Evolutionary conservation across 1,284 basidiomycete species (phyloP).

Genomic region (Melampsora americana): DNA sequence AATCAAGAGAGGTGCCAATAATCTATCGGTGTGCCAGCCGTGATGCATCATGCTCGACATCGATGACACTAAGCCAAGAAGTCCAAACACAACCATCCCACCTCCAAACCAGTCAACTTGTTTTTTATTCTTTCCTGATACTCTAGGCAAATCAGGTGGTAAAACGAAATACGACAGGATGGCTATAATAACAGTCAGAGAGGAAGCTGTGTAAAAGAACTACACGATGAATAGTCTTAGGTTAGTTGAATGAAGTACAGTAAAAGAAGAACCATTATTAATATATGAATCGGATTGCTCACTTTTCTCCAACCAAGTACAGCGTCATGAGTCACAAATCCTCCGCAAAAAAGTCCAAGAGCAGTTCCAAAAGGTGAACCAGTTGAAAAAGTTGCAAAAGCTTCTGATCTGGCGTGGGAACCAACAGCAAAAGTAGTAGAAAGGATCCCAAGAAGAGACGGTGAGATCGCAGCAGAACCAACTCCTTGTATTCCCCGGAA

Average conservation of each 20-base stretch:
- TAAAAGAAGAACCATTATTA: neutral
- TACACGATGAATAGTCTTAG: no score
- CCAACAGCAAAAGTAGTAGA: slow-evolving; percentile 9
- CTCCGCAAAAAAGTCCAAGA: slow-evolving; percentile 29
- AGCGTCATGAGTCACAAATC: slow-evolving; percentile 30
- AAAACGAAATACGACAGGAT: no score
- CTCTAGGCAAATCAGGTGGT: no score
- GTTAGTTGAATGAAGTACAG: neutral
- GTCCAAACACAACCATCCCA: slow-evolving; percentile 10
- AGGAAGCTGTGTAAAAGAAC: slow-evolving; percentile 7
- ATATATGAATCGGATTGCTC: neutral
- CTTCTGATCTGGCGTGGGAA: slow-evolving; percentile 10
- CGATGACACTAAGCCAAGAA: slow-evolving; percentile 11
- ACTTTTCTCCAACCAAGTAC: slow-evolving; percentile 30
- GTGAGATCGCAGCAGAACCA: slow-evolving; percentile 30
- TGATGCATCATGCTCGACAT: slow-evolving; percentile 9
- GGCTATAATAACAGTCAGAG: neutral
- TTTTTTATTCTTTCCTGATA: neutral
- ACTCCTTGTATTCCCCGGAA: slow-evolving; percentile 33
- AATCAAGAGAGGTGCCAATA: slow-evolving; percentile 19
- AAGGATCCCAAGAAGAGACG: slow-evolving; percentile 34
- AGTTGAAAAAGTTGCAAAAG: slow-evolving; percentile 23
- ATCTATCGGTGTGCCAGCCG: slow-evolving; percentile 8
- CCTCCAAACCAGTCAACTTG: slow-evolving; percentile 28
- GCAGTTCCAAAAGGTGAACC: slow-evolving; percentile 28